phyloP scores from a whole-genome alignment of 2,329 filamentous ascomycete species.

The Xylariaceae sp. region DNA sequence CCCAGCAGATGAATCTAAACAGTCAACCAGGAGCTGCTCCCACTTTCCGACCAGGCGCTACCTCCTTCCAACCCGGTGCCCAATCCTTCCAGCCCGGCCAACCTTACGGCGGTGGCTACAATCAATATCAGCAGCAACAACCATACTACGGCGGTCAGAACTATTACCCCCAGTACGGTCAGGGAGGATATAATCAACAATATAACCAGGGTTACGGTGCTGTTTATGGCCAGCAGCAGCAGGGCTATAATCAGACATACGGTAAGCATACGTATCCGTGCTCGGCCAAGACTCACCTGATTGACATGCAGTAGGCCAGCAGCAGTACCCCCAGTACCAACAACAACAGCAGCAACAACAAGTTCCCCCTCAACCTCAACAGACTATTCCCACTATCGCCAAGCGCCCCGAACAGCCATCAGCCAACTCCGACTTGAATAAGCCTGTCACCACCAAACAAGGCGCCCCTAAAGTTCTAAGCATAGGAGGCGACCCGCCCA shows the following conservation, averaged over 20 bases:
- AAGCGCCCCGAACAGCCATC: constrained; percentile 56
- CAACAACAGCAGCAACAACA: constrained; percentile 43
- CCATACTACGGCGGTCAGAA: constrained; percentile 45
- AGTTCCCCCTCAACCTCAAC: constrained; percentile 46
- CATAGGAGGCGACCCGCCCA: constrained; percentile 52
- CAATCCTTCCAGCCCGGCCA: constrained; percentile 70
- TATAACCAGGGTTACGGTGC: constrained; percentile 53
- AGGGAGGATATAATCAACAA: constrained; percentile 42
- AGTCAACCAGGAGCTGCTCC: constrained; percentile 44
- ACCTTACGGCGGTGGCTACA: constrained; percentile 57
- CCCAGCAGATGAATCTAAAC: constrained; percentile 73
- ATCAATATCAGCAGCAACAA: constrained; percentile 50
- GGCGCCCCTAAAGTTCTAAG: constrained; percentile 61
- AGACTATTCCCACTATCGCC: constrained; percentile 54
- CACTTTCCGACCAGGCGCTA: constrained; percentile 62
- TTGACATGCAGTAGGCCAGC: constrained; percentile 36
- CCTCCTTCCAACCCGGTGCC: constrained; percentile 70
- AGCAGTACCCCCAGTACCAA: constrained; percentile 53
- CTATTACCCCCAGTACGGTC: constrained; percentile 55
- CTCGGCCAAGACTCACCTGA: background rate
- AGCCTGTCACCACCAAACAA: constrained; percentile 52
- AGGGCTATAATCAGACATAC: constrained; percentile 41
- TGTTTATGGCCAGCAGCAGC: constrained; percentile 42
- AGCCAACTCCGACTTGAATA: constrained; percentile 39
- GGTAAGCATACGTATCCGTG: constrained; percentile 27